Evolutionary conservation across 768 basidiomycete species (phyloP).

Genomic region (Naganishia antarctica): DNA sequence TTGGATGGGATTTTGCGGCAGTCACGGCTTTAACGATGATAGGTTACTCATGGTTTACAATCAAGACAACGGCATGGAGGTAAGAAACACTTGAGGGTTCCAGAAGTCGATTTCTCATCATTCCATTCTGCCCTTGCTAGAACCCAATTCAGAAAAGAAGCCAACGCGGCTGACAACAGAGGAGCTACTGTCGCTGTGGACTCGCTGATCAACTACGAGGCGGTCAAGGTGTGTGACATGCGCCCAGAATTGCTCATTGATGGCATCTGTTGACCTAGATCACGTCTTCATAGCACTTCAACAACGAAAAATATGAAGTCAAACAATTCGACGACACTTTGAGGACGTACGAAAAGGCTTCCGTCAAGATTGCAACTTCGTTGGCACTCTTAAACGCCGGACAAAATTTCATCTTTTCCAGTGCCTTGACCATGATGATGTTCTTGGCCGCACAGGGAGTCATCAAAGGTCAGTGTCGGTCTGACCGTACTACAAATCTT

Average conservation of each 20-base stretch:
- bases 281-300: conserved; percentile 69
- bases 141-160: conserved; percentile 86
- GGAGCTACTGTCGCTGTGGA: conserved; percentile 91
- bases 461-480: conserved; percentile 61
- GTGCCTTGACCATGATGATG: conserved; percentile 90
- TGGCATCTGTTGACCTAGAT: background rate
- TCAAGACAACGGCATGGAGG: conserved; percentile 95
- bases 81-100: conserved; percentile 48
- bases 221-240: conserved; percentile 70
- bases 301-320: conserved; percentile 89
- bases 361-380: conserved; percentile 90
- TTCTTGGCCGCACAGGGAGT: conserved; percentile 93
- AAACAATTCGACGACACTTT: conserved; percentile 87
- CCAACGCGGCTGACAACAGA: conserved; percentile 93
- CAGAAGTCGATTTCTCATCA: no score
- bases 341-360: conserved; percentile 78
- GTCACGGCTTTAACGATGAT: conserved; percentile 78
- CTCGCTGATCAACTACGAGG: conserved; percentile 95
- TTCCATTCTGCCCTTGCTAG: conserved; percentile 54
- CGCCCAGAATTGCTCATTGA: background rate
- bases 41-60: conserved; percentile 94
- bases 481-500: background rate
- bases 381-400: conserved; percentile 90
- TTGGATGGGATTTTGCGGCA: conserved; percentile 94
- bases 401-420: conserved; percentile 93